Percentiles rank a stretch among this genome's conserved stretches.
These are phyloP conservation scores for Botrytis porri DNA, from an alignment of 2,329 filamentous ascomycete genomes.

Conservation along the genomic window DNA sequence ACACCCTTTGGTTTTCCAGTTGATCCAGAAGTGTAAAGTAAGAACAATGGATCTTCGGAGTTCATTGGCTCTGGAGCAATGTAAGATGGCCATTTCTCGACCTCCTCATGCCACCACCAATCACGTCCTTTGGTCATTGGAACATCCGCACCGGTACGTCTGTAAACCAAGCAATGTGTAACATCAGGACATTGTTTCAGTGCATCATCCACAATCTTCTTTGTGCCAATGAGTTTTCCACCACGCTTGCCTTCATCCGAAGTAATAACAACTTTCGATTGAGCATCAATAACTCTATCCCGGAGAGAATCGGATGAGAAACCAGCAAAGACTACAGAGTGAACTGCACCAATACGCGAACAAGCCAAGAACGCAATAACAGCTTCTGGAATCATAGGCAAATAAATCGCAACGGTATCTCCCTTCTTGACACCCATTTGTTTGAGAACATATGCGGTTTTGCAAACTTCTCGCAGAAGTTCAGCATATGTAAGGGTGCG, in stretches of 20 bases:
- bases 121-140: conserved; percentile 88
- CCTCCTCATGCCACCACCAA: conserved; percentile 98
- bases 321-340: conserved; percentile 96
- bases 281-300: conserved; percentile 87
- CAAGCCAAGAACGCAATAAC: conserved; percentile 88
- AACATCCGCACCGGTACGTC: conserved; percentile 89
- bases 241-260: conserved; percentile 97
- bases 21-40: conserved; percentile 96
- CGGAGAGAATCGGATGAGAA: conserved; percentile 96
- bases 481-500: conserved; percentile 90
- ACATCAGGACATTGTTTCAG: conserved; percentile 94
- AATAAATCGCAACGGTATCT: conserved; percentile 93
- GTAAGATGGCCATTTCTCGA: conserved; percentile 94
- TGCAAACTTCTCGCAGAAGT: conserved; percentile 87
- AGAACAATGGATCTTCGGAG: conserved; percentile 93
- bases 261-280: conserved; percentile 92
- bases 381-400: conserved; percentile 98
- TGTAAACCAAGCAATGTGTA: conserved; percentile 81
- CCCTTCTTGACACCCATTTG: conserved; percentile 96
- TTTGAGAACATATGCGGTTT: conserved; percentile 82
- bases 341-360: conserved; percentile 86
- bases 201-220: conserved; percentile 98
- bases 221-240: conserved; percentile 94
- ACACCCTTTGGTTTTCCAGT: conserved; percentile 99
- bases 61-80: conserved; percentile 84